Evolutionary conservation across 768 basidiomycete species (phyloP).

Genomic region (Dacryopinax primogenitus): DNA sequence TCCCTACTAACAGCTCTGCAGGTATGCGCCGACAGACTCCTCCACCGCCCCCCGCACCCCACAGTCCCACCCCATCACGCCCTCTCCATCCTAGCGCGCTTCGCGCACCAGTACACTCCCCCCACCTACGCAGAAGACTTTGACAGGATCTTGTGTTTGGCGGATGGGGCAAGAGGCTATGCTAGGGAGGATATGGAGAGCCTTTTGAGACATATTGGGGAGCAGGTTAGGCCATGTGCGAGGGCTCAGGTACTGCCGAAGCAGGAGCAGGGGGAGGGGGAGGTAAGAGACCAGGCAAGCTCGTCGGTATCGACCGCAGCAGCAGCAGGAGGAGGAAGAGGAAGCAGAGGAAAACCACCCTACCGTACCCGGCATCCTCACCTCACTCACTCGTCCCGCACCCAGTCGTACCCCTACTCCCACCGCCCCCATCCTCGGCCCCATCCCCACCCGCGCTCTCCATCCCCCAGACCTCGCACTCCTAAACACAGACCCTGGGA

Average conservation of each 20-base stretch:
- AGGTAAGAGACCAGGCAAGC: background rate
- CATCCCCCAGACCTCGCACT: too few relatives aligned
- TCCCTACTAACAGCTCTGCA: conserved; percentile 23
- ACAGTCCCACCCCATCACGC: conserved; percentile 41
- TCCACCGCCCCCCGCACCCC: conserved; percentile 37
- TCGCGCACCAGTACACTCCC: conserved; percentile 45
- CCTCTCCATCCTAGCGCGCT: conserved; percentile 44
- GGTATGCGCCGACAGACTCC: conserved; percentile 50
- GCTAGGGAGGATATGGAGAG: conserved; percentile 16
- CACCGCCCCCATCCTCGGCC: too few relatives aligned
- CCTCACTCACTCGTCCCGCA: too few relatives aligned
- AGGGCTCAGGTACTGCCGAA: too few relatives aligned
- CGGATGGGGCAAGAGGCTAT: conserved; percentile 15
- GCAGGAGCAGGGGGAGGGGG: background rate
- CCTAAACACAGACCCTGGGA: too few relatives aligned
- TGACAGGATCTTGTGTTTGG: conserved; percentile 36
- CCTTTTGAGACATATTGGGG: conserved; percentile 13
- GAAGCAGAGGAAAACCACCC: too few relatives aligned
- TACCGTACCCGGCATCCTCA: too few relatives aligned
- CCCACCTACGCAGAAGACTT: conserved; percentile 52
- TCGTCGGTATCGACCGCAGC: background rate
- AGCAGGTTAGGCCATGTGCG: background rate
- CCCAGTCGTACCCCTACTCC: too few relatives aligned
- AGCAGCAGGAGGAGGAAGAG: too few relatives aligned
- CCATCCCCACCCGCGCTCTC: too few relatives aligned